A percentile compares a stretch with the other conserved stretches of the same genome.
These are phyloP conservation scores for Lasiosphaeriaceae sp. DNA, from an alignment of 495 filamentous ascomycete genomes.

Conservation along the genomic window DNA sequence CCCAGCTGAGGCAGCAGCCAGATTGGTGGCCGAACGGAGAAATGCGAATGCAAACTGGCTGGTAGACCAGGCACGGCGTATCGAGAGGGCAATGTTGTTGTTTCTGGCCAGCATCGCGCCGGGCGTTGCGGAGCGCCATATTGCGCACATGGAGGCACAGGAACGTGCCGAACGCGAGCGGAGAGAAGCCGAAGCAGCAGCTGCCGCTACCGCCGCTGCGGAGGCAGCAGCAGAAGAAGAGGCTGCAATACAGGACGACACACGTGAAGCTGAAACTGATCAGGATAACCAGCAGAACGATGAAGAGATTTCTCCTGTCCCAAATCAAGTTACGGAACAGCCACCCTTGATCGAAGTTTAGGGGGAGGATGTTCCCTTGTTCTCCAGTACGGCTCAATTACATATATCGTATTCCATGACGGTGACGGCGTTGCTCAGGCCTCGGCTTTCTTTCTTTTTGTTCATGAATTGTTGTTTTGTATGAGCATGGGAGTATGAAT, in stretches of 20 bases:
- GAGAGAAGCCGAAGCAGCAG: constrained; percentile 44
- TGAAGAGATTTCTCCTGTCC: background rate
- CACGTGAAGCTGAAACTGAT: background rate
- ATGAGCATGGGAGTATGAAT: background rate
- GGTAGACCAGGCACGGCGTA: constrained; percentile 53
- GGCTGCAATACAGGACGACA: background rate
- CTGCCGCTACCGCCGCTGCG: constrained; percentile 24
- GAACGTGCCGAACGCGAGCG: constrained; percentile 50
- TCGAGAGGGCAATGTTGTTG: constrained; percentile 72
- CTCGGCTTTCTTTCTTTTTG: background rate
- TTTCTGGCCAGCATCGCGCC: constrained; percentile 84
- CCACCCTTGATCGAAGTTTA: constrained; percentile 1
- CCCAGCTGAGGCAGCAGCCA: constrained; percentile 51
- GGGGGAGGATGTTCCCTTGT: background rate
- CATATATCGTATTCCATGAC: background rate
- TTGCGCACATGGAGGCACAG: constrained; percentile 62
- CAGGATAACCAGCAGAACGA: background rate
- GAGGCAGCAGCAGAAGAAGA: constrained; percentile 13
- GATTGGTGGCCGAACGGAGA: constrained; percentile 50
- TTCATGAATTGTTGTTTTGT: background rate
- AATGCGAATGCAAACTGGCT: constrained; percentile 49
- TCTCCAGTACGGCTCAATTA: background rate
- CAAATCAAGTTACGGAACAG: background rate
- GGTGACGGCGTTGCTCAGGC: background rate
- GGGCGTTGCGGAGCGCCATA: constrained; percentile 79